These are phyloP conservation scores for Samsoniella hepiali DNA, from an alignment of 2,329 filamentous ascomycete species.

Conservation along the genomic window DNA sequence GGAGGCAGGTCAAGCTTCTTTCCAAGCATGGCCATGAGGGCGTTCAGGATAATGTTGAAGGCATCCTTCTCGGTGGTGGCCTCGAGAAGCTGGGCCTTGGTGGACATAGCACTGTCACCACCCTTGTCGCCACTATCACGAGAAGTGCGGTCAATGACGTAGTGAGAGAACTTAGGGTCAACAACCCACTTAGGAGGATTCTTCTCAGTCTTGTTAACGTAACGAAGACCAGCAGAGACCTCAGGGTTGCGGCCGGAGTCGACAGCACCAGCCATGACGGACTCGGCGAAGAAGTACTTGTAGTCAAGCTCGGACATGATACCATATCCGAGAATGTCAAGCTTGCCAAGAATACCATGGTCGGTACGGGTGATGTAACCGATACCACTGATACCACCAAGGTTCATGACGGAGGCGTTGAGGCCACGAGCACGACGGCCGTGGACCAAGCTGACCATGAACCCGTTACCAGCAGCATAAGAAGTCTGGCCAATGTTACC, in stretches of 20 bases:
- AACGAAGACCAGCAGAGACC: constrained; percentile 18
- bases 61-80: constrained; percentile 17
- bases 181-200: constrained; percentile 18
- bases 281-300: constrained; percentile 21
- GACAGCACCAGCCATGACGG: constrained; percentile 19
- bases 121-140: constrained; percentile 11
- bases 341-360: constrained; percentile 11
- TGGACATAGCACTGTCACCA: constrained; percentile 4
- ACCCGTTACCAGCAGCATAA: constrained; percentile 39
- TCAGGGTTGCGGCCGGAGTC: constrained; percentile 17
- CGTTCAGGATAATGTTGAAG: constrained; percentile 17
- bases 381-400: constrained; percentile 25
- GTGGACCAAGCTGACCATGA: constrained; percentile 32
- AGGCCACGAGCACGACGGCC: constrained; percentile 28
- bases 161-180: constrained; percentile 21
- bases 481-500: constrained; percentile 37
- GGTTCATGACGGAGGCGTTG: constrained; percentile 27
- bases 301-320: constrained; percentile 29
- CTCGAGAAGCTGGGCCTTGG: constrained; percentile 18
- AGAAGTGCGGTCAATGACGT: constrained; percentile 17
- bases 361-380: constrained; percentile 21
- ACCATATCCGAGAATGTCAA: constrained; percentile 21
- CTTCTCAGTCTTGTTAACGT: constrained; percentile 14
- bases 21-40: constrained; percentile 20
- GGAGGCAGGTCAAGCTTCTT: constrained; percentile 21